Evolutionary conservation across 1,284 basidiomycete genomes (phyloP), one percentile per base, ranked within the genome.

Genomic region (Laetiporus sulphureus): DNA sequence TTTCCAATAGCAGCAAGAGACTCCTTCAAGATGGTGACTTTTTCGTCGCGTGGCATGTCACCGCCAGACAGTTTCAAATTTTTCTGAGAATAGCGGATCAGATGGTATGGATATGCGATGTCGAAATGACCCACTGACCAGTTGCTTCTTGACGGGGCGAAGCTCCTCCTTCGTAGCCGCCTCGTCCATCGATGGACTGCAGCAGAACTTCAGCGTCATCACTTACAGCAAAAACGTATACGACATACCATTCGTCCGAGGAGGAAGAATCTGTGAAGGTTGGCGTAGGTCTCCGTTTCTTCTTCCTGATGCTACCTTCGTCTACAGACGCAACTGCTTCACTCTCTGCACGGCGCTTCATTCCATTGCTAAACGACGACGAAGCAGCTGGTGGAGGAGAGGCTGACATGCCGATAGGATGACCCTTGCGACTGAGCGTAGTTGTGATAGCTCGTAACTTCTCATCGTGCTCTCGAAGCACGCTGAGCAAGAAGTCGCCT

Each of bases 131-230:
- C 12, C 24, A 72, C 81, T 58, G 56, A 90, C 90, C 48, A 99
- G 73, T 63, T 97, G 91, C 65, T 91, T 91, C 75, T 98, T 98
- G 48, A 97, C 95, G 2, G 96, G 96, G 38, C 96, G 79, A 51
- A 99, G 66, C 57, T 94, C 83, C 66, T 98, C 94, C 67, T 99
- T 99, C 36, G 95, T 96, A 15, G 86, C 73, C 22, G 72, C 75
- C 64, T 99, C 96, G 58, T 98, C 95, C 94, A 99, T 98, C 4
- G 91, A 95, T 8, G 89, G 87, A 53, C 89, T 92, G 49, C 5
- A 23, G 7, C 19, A 11, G 23, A 20, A 47, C 32, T 24, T n/a
- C 25, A 25, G 30, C 34, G 35, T 32, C 32, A 32, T 29, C 21
- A 34, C 13, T 37, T n/a, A n/a, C n/a, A n/a, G 30, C 24, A 16